Percentiles rank a stretch among this genome's conserved stretches.
phyloP scores from a whole-genome alignment of 1,284 basidiomycete species.

The Ceratobasidium papillatum region DNA sequence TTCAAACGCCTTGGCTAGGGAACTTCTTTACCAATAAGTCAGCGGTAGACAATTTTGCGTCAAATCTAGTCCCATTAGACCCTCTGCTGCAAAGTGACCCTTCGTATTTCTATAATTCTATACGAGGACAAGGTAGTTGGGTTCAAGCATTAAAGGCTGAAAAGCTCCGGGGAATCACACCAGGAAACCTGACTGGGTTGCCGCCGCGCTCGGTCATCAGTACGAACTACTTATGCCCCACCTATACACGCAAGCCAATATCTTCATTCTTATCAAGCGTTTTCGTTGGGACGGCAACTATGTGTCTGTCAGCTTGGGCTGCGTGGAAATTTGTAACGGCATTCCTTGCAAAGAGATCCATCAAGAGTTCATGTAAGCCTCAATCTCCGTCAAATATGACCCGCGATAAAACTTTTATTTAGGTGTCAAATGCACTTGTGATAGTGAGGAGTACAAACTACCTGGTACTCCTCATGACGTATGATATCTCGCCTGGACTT shows the following conservation, averaged over 20 bases:
- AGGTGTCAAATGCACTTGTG: slow-evolving; percentile 6
- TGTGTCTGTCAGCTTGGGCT: slow-evolving; percentile 11
- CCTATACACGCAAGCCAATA: neutral
- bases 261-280: neutral
- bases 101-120: neutral
- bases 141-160: neutral
- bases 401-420: neutral
- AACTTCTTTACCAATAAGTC: neutral
- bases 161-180: neutral
- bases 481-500: too few species aligned
- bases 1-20: neutral
- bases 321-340: neutral
- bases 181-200: neutral
- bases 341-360: neutral
- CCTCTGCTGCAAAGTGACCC: neutral
- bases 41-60: neutral
- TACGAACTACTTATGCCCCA: slow-evolving; percentile 20
- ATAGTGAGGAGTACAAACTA: too few species aligned
- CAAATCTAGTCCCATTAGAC: neutral
- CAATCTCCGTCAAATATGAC: neutral
- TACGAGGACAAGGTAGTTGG: neutral
- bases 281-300: slow-evolving; percentile 24
- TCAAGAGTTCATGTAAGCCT: neutral
- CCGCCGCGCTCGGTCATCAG: neutral
- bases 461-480: too few species aligned